These are phyloP conservation scores for Fusarium tanahbumbuense DNA, from an alignment of 2,329 filamentous ascomycete genomes.

Conservation along the genomic window DNA sequence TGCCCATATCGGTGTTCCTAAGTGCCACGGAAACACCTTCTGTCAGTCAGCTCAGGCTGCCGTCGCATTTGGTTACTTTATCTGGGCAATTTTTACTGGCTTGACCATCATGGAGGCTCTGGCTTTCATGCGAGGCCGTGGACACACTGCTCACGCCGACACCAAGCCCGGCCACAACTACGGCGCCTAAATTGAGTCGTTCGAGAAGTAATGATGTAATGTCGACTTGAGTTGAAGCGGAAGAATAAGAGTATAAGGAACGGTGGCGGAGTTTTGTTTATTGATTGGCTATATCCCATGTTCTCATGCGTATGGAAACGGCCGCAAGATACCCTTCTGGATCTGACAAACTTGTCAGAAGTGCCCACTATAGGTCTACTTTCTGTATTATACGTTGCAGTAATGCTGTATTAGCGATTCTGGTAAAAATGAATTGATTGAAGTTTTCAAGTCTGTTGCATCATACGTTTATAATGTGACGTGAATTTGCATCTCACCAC, in stretches of 20 bases:
- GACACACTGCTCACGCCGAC: conserved; percentile 48
- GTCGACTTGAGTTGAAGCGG: background rate
- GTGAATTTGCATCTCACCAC: background rate
- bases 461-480: background rate
- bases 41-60: conserved; percentile 73
- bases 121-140: conserved; percentile 57
- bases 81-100: conserved; percentile 65
- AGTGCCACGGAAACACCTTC: too few relatives aligned
- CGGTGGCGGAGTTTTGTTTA: conserved; percentile 1
- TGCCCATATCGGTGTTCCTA: conserved; percentile 68
- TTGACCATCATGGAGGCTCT: conserved; percentile 61
- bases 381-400: conserved; percentile 11
- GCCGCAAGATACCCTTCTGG: conserved; percentile 42
- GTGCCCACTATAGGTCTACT: conserved; percentile 13
- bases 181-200: conserved; percentile 23
- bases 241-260: background rate
- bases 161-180: conserved; percentile 41
- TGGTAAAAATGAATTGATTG: background rate
- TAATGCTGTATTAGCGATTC: background rate
- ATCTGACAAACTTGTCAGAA: conserved; percentile 24
- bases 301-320: conserved; percentile 34
- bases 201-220: conserved; percentile 2
- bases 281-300: conserved; percentile 2
- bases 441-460: background rate
- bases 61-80: conserved; percentile 74